These are phyloP conservation scores for Paramyrothecium roridum DNA, from an alignment of 2,329 filamentous ascomycete species.

Conservation along the genomic window DNA sequence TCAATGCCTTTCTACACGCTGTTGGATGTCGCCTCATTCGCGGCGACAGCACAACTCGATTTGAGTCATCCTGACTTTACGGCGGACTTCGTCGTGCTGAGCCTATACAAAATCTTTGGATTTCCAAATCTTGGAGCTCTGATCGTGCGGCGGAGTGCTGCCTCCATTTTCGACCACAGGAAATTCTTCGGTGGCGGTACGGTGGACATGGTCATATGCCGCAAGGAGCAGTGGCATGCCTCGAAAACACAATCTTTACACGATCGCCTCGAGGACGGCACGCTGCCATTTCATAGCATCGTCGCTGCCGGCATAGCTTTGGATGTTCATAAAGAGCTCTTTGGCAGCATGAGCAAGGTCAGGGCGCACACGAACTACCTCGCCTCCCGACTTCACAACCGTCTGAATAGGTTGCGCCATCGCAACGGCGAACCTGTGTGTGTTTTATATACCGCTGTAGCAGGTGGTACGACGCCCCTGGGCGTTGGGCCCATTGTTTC, in stretches of 20 bases:
- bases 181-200: conserved; percentile 93
- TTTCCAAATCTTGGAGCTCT: conserved; percentile 89
- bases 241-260: conserved; percentile 71
- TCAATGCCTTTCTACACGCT: conserved; percentile 57
- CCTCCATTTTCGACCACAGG: conserved; percentile 59
- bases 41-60: conserved; percentile 73
- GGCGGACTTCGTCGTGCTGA: conserved; percentile 84
- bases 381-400: conserved; percentile 53
- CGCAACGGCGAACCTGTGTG: conserved; percentile 65
- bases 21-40: conserved; percentile 79
- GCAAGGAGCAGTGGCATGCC: conserved; percentile 80
- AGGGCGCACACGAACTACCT: conserved; percentile 70
- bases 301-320: conserved; percentile 77
- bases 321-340: conserved; percentile 64
- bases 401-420: conserved; percentile 62
- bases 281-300: conserved; percentile 86
- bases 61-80: conserved; percentile 57
- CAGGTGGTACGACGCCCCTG: conserved; percentile 19
- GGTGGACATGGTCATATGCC: conserved; percentile 80
- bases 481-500: conserved; percentile 72
- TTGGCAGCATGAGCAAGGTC: conserved; percentile 66
- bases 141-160: conserved; percentile 72
- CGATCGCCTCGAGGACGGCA: conserved; percentile 85
- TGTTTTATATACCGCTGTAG: conserved; percentile 53
- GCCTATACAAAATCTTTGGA: conserved; percentile 97